Base-by-base conservation (phyloP, 805 yeast genomes). In the Pichia manshurica region DNA sequence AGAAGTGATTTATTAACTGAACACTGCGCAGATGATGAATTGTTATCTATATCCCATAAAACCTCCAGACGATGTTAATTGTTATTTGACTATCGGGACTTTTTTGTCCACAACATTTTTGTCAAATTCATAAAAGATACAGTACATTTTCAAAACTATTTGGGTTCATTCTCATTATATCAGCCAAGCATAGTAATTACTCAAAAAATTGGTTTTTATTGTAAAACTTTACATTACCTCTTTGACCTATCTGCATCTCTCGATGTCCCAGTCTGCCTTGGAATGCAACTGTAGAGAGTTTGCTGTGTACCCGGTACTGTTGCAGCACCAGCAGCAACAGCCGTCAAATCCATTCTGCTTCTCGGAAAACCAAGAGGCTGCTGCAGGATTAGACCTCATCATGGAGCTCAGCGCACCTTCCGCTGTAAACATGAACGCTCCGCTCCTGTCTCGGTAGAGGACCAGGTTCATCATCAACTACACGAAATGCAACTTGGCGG, bases 1-100 rank as follows among this genome's bases (percentile, higher is more conserved):
- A 42, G 35, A 41, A n/a, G 15, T 29, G 39, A 32, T 21, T 16
- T 46, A 29, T 36, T 42, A 15, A 46, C 49, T 5, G 23, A 42
- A 38, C 39, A 28, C n/a, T 38, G 33, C 19, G 43, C 25, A 31
- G 39, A 37, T 46, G 49, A 46, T 23, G 49, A 46, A 32, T 22
- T 46, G 33, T 31, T 46, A 16, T 28, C 42, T 6, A n/a, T n/a
- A n/a, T n/a, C n/a, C n/a, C n/a, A n/a, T n/a, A n/a, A n/a, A n/a
- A n/a, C n/a, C n/a, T n/a, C n/a, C n/a, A n/a, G n/a, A n/a, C n/a
- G n/a, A n/a, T n/a, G n/a, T n/a, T n/a, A n/a, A n/a, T n/a, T n/a
- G n/a, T n/a, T n/a, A n/a, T n/a, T n/a, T n/a, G n/a, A n/a, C n/a
- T n/a, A n/a, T n/a, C n/a, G n/a, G n/a, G n/a, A n/a, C n/a, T n/a